Conservation (phyloP, 371 early-diverging fungal genomes). For the Mucor ambiguus region DNA sequence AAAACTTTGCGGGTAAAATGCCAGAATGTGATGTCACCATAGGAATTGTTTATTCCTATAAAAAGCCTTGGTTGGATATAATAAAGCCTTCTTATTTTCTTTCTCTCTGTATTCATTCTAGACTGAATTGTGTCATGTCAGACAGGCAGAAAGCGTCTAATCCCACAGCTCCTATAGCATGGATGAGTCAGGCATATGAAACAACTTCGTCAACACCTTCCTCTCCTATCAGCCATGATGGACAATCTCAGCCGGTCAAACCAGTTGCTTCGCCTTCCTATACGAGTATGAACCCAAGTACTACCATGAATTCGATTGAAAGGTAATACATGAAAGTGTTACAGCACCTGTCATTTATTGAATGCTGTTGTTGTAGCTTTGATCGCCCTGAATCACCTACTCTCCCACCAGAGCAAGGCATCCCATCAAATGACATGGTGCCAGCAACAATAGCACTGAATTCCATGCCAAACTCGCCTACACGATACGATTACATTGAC, state of each 20-base stretch:
- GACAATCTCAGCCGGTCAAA: not conserved
- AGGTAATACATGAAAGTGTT: conserved; percentile 7
- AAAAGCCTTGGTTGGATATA: not conserved
- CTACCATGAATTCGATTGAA: conserved; percentile 6
- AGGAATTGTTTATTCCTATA: not conserved
- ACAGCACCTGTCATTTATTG: not conserved
- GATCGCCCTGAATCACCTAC: conserved; percentile 48
- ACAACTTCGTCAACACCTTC: not conserved
- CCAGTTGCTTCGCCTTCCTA: conserved; percentile 3
- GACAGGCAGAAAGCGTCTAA: conserved; percentile 13
- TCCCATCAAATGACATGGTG: not conserved
- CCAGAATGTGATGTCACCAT: not conserved
- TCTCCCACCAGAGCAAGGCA: conserved; percentile 30
- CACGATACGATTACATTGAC: conserved; percentile 1
- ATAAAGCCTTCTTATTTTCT: not conserved
- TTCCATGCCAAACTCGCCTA: not conserved
- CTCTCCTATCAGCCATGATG: not conserved
- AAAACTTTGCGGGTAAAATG: not conserved
- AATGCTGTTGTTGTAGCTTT: not conserved
- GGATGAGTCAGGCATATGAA: conserved; percentile 28
- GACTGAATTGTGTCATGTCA: conserved; percentile 2
- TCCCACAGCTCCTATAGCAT: conserved; percentile 26
- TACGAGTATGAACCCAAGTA: conserved; percentile 6
- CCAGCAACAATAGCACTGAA: not conserved
- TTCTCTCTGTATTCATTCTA: not conserved